Evolutionary conservation across 306 rosid species (phyloP), one percentile per base, ranked within the genome.

Genomic region (Cicer yamashitae): DNA sequence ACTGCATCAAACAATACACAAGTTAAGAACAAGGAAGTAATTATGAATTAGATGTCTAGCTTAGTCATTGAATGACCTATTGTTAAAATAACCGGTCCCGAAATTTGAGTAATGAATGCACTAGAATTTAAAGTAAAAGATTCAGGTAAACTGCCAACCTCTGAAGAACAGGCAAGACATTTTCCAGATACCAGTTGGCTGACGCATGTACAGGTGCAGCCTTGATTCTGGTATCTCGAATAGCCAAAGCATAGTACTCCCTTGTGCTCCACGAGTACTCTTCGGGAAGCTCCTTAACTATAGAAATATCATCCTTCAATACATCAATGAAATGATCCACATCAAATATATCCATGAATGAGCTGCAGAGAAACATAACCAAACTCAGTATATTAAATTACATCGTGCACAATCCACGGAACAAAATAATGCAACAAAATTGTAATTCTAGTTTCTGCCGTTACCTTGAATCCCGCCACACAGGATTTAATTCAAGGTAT

Each of bases 381-480:
- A 65, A 47, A 25, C 75, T 76, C 61, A 18, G 37, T 60, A 30
- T 5, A 79, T 74, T 57, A 77, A 10, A 44, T 45, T 56, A 10
- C 67, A 75, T 61, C 70, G 54, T 15, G 7, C 58, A 66, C 72
- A 84, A 83, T 25, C 45, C 54, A 76, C 9, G 11, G 15, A 69
- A 59, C 66, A 37, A 45, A 68, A 71, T 67, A 60, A 17, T 37
- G 15, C 56, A 80, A 73, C 39, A 43, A 54, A 53, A 81, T n/a
- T 68, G 15, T 38, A 78, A 57, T 39, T 4, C 51, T 70, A 20
- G 62, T 65, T 52, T 68, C 41, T 15, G 22, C 47, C 54, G 39
- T 72, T 84, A 89, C 99, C 99, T 96, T 18, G 97, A 85, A 86
- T 96, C 99, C 72, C 69, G 73, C 99, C 99, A 96, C 65, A 96